Evolutionary conservation across 176 grass and related monocot genomes (phyloP), one percentile per base, ranked within the genome.

Genomic region (Microstegium vimineum): DNA sequence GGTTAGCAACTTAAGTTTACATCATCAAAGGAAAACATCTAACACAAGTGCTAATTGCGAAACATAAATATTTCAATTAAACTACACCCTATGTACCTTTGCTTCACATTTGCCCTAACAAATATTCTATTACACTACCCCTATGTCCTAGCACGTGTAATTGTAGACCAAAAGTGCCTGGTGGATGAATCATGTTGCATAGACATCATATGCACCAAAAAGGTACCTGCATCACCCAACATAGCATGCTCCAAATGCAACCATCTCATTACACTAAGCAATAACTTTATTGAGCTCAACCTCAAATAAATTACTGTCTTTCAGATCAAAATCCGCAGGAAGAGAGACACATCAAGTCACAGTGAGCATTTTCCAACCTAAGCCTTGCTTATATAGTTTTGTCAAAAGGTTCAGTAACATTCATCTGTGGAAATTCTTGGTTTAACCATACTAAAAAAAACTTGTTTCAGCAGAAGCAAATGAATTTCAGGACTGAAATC

Each of bases 201-300:
- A 69, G 34, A 22, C 26, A 77, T 52, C 26, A 82, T 71, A 6
- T 78, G 33, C 71, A 78, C 27, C 35, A 85, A 71, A 27, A 35
- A 34, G 14, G 35, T 78, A 3, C 20, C 62, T 32, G 35, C 64
- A 36, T 66, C 80, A 88, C 57, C 26, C 74, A 83, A 45, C 74
- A 83, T 46, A 78, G n/a, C 17, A 14, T 77, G 43, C 45, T 85
- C 71, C 42, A 42, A 25, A 71, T 81, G 52, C 77, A 34, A 35
- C 11, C 52, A 42, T 69, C 18, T 27, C 40, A 64, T 77, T 11
- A 63, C 37, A 59, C 74, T 73, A 71, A 73, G 25, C 52, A 65
- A 57, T 66, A 38, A 20, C 54, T 16, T 36, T 28, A 30, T 66
- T 66, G 10, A 35, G 42, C 9, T 17, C 56, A 65, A 31, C 28